phyloP scores from a whole-genome alignment of 2,329 filamentous ascomycete species.

The Talaromyces sp. region DNA sequence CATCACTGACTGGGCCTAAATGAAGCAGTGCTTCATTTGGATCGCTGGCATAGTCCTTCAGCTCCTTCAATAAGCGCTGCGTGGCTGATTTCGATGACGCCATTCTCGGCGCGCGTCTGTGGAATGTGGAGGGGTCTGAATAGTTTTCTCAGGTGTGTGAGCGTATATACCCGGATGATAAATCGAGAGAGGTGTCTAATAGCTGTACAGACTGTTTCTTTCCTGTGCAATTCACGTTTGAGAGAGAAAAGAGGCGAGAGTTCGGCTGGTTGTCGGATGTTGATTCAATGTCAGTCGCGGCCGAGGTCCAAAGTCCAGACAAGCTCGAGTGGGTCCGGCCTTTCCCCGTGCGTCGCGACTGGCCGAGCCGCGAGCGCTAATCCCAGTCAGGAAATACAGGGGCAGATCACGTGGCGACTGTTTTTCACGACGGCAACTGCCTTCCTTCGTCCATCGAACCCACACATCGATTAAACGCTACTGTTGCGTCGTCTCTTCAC shows the following conservation, averaged over 20 bases:
- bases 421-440: neutral
- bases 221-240: neutral
- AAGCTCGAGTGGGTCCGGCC: neutral
- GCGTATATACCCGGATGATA: neutral
- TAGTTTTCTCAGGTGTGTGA: neutral
- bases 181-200: neutral
- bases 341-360: neutral
- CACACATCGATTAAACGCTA: neutral
- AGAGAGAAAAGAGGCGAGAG: neutral
- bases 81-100: constrained; percentile 31
- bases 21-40: constrained; percentile 53
- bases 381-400: neutral
- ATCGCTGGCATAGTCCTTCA: constrained; percentile 51
- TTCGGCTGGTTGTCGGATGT: neutral
- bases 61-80: constrained; percentile 57
- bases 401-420: neutral
- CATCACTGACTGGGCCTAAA: constrained; percentile 52
- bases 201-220: constrained; percentile 1
- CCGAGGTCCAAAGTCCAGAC: neutral
- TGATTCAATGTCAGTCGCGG: neutral
- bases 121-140: neutral
- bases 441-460: neutral
- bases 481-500: neutral
- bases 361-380: neutral
- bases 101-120: constrained; percentile 12